Conservation (phyloP, 2,329 filamentous ascomycete species). For the Fragosphaeria purpurea region DNA sequence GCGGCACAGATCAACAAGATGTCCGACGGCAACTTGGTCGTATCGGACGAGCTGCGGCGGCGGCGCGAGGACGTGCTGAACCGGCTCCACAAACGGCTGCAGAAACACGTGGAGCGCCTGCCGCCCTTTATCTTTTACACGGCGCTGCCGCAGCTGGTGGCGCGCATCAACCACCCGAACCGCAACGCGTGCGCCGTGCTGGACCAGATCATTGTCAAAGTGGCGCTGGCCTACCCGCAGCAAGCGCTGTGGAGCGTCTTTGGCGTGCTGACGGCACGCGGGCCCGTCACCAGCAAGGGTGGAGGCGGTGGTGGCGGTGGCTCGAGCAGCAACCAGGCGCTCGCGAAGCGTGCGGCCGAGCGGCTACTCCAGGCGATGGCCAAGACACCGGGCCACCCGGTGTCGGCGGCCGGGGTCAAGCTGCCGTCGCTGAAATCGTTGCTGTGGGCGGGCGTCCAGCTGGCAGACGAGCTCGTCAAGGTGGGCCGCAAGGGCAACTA, state of each 20-base stretch:
- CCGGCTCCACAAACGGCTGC: constrained; percentile 61
- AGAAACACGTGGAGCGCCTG: constrained; percentile 65
- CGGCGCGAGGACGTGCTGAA: constrained; percentile 56
- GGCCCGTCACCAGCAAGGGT: not conserved
- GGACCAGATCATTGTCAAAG: constrained; percentile 70
- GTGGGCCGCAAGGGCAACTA: constrained; percentile 58
- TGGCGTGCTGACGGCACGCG: constrained; percentile 58
- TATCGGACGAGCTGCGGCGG: constrained; percentile 41
- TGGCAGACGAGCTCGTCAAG: constrained; percentile 40
- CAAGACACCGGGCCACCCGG: not conserved
- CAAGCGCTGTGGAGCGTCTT: constrained; percentile 89
- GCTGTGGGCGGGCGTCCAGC: constrained; percentile 34
- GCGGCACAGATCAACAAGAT: constrained; percentile 63
- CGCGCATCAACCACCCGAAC: constrained; percentile 87
- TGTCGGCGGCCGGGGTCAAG: not conserved
- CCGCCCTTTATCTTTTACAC: constrained; percentile 74
- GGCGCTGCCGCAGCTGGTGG: constrained; percentile 82
- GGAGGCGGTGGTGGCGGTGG: too few relatives aligned
- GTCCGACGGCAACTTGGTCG: constrained; percentile 43
- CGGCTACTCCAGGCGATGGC: constrained; percentile 34
- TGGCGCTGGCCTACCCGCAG: constrained; percentile 78
- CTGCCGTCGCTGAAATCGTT: constrained; percentile 4
- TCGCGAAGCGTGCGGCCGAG: constrained; percentile 57
- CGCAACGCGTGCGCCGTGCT: constrained; percentile 65
- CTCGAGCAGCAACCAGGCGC: constrained; percentile 1